Evolutionary conservation across 768 basidiomycete genomes (phyloP), one percentile per base, ranked within the genome.

Genomic region (Boletus huronensis): DNA sequence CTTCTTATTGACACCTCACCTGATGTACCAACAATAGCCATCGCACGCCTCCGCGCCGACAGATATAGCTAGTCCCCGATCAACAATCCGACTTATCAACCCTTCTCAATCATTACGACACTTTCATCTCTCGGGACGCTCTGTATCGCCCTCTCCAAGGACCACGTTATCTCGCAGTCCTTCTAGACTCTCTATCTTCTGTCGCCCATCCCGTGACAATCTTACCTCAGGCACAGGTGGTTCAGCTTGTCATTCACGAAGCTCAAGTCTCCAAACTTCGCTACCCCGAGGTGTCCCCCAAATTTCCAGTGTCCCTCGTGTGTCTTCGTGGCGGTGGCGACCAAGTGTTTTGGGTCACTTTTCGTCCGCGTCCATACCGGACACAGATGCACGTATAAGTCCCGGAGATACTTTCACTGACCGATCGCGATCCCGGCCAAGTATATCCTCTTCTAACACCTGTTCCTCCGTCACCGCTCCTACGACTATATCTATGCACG

Each of bases 311-410:
- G 26, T 29, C 26, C 59, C 60, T 29, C 60, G 54, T 21, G 14
- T 40, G 43, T 62, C 65, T 28, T 65, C 71, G 11, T 74, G 80
- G 47, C 79, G 72, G 69, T 84, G 81, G 81, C 77, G 83, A n/a
- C 84, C 87, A 11, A 82, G 78, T 57, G 79, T 88, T 23, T 68
- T 87, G 23, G 83, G 81, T 6, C 82, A 87, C 59, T 88, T 88
- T 63, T 72, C 79, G 28, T 76, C 80, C 51, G 61, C 76, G 49
- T 77, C 81, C 48, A 65, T 72, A 29, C 72, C 79, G 40, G 78
- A 76, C 61, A 59, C 72, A 41, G 79, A 76, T 63, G 58, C 72
- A 46, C 79, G 70, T 48, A 64, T 75, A 46, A 68, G 72, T 41
- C 73, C 77, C 29, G 75, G 77, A 17, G 80, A 77, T 43, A 68